A percentile compares a stretch with the other conserved stretches of the same genome.
phyloP scores from a whole-genome alignment of 306 rosid species.

The Psophocarpus tetragonolobus region DNA sequence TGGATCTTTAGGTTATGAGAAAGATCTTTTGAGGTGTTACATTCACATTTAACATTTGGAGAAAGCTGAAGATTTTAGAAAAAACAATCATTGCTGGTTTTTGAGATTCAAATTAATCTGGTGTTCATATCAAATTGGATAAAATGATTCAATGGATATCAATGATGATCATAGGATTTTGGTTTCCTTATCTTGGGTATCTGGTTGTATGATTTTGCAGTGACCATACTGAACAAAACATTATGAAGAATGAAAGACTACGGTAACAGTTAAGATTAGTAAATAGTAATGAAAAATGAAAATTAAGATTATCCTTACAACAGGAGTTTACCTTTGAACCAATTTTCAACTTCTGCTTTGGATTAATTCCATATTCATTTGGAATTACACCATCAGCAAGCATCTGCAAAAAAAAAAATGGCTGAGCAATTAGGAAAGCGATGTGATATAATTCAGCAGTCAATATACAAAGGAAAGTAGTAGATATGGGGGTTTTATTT shows the following conservation, averaged over 20 bases:
- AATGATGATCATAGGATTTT: neutral
- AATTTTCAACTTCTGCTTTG: slow-evolving; percentile 88
- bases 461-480: slow-evolving; percentile 42
- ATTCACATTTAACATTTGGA: neutral
- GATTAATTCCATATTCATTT: slow-evolving; percentile 95
- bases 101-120: neutral
- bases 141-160: neutral
- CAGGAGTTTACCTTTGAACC: slow-evolving; percentile 77
- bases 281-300: slow-evolving; percentile 1
- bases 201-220: neutral
- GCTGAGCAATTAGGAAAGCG: slow-evolving; percentile 26
- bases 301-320: slow-evolving; percentile 25
- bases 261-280: neutral
- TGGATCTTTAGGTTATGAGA: neutral
- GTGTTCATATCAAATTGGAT: neutral
- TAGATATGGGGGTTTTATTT: neutral
- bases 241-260: neutral
- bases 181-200: slow-evolving; percentile 3
- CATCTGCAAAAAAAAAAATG: slow-evolving; percentile 52
- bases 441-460: neutral
- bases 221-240: neutral
- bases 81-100: neutral
- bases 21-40: neutral
- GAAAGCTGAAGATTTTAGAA: neutral
- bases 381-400: slow-evolving; percentile 99